Conservation (phyloP, 1,284 basidiomycete species). For the Heterobasidion occidentale region DNA sequence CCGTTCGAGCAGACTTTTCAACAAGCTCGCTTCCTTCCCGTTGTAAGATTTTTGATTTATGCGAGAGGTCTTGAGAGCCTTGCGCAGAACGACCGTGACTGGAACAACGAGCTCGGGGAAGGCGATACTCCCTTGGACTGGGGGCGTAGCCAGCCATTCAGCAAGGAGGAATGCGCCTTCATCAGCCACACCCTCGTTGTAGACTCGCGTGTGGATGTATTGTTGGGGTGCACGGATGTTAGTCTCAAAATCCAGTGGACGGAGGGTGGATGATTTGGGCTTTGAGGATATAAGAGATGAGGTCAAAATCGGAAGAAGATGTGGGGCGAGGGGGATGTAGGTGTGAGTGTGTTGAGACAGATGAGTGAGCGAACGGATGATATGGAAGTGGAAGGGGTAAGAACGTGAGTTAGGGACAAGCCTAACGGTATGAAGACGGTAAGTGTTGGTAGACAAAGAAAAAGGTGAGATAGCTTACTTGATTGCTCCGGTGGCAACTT, state of each 20-base stretch:
- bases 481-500: constrained; percentile 89
- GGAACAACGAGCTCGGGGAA: constrained; percentile 95
- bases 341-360: constrained; percentile 73
- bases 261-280: constrained; percentile 83
- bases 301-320: constrained; percentile 83
- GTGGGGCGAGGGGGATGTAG: constrained; percentile 86
- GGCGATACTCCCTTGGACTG: constrained; percentile 74
- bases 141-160: constrained; percentile 64
- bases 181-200: constrained; percentile 78
- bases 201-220: constrained; percentile 86
- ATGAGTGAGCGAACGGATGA: constrained; percentile 66
- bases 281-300: constrained; percentile 68
- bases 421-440: constrained; percentile 29
- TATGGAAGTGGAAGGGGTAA: constrained; percentile 75
- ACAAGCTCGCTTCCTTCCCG: constrained; percentile 47
- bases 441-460: neutral
- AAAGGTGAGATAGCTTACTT: constrained; percentile 40
- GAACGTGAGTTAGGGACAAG: constrained; percentile 79
- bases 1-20: constrained; percentile 78
- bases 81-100: constrained; percentile 62
- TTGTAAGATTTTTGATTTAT: constrained; percentile 19
- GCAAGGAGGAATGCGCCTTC: constrained; percentile 76
- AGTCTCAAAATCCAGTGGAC: constrained; percentile 85
- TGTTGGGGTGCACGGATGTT: constrained; percentile 84
- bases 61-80: constrained; percentile 53